Percentiles rank a stretch among this genome's conserved stretches.
These are phyloP conservation scores for Cucumis sativus DNA, from an alignment of 306 rosid genomes.

Conservation along the genomic window Cucumber_9930_V3 NC_026655.2:32063001-32063500, in stretches of 20 bases:
- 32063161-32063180: constrained; percentile 3
- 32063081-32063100: neutral
- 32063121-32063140: neutral
- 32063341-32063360: neutral
- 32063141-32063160: neutral
- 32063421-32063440: too few relatives aligned
- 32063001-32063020: neutral
- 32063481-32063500: neutral
- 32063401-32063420: neutral
- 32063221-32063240: neutral
- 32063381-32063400: too few relatives aligned
- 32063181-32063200: neutral
- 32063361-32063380: too few relatives aligned
- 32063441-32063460: neutral
- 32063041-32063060: neutral
- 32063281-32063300: neutral
- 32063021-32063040: neutral
- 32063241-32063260: neutral
- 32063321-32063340: neutral
- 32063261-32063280: neutral
- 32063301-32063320: too few relatives aligned
- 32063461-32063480: too few relatives aligned
- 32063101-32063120: neutral
- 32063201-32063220: neutral
- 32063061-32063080: neutral